These are phyloP conservation scores for Cydonia oblonga DNA, from an alignment of 331 rosid species.

Conservation along the genomic window DNA sequence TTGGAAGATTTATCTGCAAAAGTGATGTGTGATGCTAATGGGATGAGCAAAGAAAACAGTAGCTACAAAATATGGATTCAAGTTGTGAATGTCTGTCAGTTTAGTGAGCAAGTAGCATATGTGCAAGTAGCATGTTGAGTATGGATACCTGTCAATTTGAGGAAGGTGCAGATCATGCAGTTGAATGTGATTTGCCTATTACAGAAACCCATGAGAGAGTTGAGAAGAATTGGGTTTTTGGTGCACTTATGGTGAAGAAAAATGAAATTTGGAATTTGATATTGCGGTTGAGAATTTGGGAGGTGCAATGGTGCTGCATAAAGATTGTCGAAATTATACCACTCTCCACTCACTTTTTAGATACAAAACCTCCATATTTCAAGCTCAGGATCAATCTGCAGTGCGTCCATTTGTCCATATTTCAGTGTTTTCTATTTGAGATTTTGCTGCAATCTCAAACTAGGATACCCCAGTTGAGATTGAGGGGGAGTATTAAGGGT, in stretches of 20 bases:
- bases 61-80: too few relatives aligned
- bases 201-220: not conserved
- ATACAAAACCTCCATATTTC: conserved; percentile 98
- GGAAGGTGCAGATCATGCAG: not conserved
- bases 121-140: too few relatives aligned
- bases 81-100: too few relatives aligned
- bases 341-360: conserved; percentile 80
- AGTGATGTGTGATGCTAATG: too few relatives aligned
- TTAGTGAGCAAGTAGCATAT: too few relatives aligned
- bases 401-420: too few relatives aligned
- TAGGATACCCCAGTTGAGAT: too few relatives aligned
- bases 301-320: conserved; percentile 93
- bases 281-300: conserved; percentile 29
- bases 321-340: conserved; percentile 96
- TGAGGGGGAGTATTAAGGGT: too few relatives aligned
- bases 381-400: conserved; percentile 89
- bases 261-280: not conserved
- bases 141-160: not conserved
- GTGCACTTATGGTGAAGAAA: not conserved
- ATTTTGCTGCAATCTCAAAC: too few relatives aligned
- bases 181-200: not conserved
- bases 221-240: not conserved
- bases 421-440: too few relatives aligned
- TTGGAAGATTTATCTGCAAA: too few relatives aligned
- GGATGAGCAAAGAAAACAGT: too few relatives aligned